These are phyloP conservation scores for Hypomyces perniciosus DNA, from an alignment of 2,329 filamentous ascomycete genomes.

Conservation along the genomic window DNA sequence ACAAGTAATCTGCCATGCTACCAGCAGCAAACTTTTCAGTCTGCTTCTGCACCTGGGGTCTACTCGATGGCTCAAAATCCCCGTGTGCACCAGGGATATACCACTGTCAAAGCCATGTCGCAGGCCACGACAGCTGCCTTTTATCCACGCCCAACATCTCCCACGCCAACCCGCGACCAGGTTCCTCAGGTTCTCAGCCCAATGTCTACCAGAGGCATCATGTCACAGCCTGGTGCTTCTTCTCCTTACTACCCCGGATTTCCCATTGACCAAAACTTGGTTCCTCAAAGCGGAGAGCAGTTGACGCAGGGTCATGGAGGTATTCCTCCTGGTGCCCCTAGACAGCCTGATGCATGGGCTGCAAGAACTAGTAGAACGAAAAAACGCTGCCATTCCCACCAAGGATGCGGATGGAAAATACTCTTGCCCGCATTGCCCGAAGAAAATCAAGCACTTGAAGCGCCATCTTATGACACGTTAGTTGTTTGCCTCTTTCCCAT, in stretches of 20 bases:
- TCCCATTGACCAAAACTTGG: slow-evolving; percentile 51
- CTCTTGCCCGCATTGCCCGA: slow-evolving; percentile 95
- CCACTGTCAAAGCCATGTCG: slow-evolving; percentile 52
- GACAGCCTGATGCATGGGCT: slow-evolving; percentile 69
- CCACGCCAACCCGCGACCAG: slow-evolving; percentile 56
- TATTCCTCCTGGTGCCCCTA: slow-evolving; percentile 84
- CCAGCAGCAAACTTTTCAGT: slow-evolving; percentile 45
- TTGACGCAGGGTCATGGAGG: slow-evolving; percentile 87
- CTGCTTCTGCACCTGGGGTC: slow-evolving; percentile 41
- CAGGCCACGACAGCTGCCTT: slow-evolving; percentile 60
- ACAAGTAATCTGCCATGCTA: slow-evolving; percentile 49
- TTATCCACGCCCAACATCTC: slow-evolving; percentile 71
- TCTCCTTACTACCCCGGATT: slow-evolving; percentile 56
- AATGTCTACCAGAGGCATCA: slow-evolving; percentile 63
- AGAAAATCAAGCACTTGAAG: slow-evolving; percentile 97
- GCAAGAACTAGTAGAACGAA: slow-evolving; percentile 62
- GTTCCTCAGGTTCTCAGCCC: slow-evolving; percentile 57
- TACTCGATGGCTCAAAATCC: slow-evolving; percentile 54
- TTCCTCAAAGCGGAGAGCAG: slow-evolving; percentile 53
- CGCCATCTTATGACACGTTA: slow-evolving; percentile 92
- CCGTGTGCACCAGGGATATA: slow-evolving; percentile 50
- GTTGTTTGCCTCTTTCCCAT: slow-evolving; percentile 33
- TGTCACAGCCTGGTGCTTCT: slow-evolving; percentile 50
- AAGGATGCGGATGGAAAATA: slow-evolving; percentile 98
- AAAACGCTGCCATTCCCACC: slow-evolving; percentile 78